phyloP scores from a whole-genome alignment of 2,329 filamentous ascomycete genomes.

The Fusarium goolgardi region DNA sequence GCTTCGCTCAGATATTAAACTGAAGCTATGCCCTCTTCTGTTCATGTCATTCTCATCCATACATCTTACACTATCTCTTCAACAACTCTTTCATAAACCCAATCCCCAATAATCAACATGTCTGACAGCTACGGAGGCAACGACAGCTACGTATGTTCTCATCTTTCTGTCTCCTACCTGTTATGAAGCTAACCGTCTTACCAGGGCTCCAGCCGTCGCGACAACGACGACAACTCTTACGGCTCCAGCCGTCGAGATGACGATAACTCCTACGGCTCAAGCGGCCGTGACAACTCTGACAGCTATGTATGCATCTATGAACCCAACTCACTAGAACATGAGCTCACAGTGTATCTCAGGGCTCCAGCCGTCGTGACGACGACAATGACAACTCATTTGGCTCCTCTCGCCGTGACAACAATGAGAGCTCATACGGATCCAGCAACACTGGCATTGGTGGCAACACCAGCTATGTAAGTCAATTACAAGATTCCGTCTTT shows the following conservation, averaged over 20 bases:
- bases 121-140: conserved; percentile 60
- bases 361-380: conserved; percentile 31
- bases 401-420: conserved; percentile 10
- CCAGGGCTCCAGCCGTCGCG: conserved; percentile 36
- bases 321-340: too few relatives aligned
- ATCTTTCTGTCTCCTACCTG: neutral
- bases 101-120: conserved; percentile 51
- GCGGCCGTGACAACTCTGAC: neutral
- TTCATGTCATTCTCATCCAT: neutral
- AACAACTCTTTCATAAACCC: neutral
- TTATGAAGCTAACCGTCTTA: conserved; percentile 11
- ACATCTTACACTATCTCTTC: conserved; percentile 9
- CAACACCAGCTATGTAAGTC: conserved; percentile 17
- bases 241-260: conserved; percentile 8
- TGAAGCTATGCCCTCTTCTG: conserved; percentile 28
- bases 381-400: conserved; percentile 24
- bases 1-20: conserved; percentile 39
- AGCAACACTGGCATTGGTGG: conserved; percentile 10
- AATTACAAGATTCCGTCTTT: neutral
- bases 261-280: conserved; percentile 15
- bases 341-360: conserved; percentile 22
- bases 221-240: conserved; percentile 25
- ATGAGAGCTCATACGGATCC: conserved; percentile 19
- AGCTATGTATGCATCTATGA: conserved; percentile 19
- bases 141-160: conserved; percentile 47